These are phyloP conservation scores for Oryza longistaminata DNA, from an alignment of 176 grass and related monocot genomes.

Conservation along the genomic window DNA sequence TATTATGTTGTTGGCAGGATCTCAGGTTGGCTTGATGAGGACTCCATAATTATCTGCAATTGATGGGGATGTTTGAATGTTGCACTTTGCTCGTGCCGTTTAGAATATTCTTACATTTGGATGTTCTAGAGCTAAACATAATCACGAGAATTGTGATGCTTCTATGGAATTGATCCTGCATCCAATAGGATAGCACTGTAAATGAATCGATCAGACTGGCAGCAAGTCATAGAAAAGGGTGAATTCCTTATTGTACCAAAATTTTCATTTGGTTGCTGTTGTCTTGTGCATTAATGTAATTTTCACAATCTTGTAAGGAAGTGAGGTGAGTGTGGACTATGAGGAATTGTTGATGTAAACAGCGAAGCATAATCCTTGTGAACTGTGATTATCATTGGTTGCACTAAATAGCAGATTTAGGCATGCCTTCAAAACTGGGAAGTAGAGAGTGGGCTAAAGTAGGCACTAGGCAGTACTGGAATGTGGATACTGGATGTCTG, in stretches of 20 bases:
- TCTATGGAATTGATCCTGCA: not conserved
- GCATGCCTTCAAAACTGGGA: not conserved
- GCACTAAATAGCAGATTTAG: not conserved
- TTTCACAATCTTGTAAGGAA: too few relatives aligned
- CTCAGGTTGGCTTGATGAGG: slow-evolving; percentile 1
- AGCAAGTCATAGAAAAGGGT: not conserved
- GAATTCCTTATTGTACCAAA: too few relatives aligned
- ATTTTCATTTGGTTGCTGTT: too few relatives aligned
- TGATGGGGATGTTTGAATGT: not conserved
- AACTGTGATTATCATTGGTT: not conserved
- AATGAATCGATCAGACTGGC: not conserved
- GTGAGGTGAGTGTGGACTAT: too few relatives aligned
- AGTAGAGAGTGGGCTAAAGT: not conserved
- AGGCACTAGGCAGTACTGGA: not conserved
- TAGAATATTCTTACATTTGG: not conserved
- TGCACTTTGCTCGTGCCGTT: not conserved
- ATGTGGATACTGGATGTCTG: not conserved
- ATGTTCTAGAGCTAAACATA: not conserved
- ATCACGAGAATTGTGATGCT: not conserved
- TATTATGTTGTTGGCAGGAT: not conserved
- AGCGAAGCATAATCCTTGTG: not conserved
- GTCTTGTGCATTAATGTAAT: too few relatives aligned
- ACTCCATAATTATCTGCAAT: slow-evolving; percentile 11
- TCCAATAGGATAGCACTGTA: not conserved
- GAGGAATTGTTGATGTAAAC: not conserved